A percentile compares a stretch with the other conserved stretches of the same genome.
phyloP scores from a whole-genome alignment of 2,329 filamentous ascomycete genomes.

The Mollisiaceae sp. region DNA sequence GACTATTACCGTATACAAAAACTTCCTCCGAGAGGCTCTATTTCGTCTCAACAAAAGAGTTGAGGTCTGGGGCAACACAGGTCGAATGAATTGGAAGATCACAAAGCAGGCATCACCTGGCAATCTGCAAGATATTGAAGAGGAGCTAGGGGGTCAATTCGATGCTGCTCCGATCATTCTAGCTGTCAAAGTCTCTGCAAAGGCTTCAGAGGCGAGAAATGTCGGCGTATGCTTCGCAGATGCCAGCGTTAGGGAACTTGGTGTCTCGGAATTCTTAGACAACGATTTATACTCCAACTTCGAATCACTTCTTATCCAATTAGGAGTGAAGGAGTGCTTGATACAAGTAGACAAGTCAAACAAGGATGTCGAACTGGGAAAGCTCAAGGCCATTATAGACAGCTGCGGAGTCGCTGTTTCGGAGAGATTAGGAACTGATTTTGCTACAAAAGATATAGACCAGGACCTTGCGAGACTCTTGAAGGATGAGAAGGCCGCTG shows the following conservation, averaged over 20 bases:
- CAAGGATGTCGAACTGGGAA: constrained; percentile 87
- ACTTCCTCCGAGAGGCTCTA: constrained; percentile 91
- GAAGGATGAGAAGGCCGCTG: constrained; percentile 81
- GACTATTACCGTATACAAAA: constrained; percentile 92
- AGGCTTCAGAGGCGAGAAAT: constrained; percentile 79
- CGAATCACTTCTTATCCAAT: constrained; percentile 92
- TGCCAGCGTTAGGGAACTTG: constrained; percentile 92
- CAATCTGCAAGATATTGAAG: constrained; percentile 95
- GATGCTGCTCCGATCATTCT: constrained; percentile 94
- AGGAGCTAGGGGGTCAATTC: constrained; percentile 88
- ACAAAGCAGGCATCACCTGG: constrained; percentile 92
- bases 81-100: constrained; percentile 90
- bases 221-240: constrained; percentile 98
- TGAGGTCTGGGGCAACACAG: constrained; percentile 83
- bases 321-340: constrained; percentile 92
- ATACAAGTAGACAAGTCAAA: constrained; percentile 78
- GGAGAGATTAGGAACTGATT: constrained; percentile 77
- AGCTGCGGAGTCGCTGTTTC: constrained; percentile 91
- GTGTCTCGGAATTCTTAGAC: constrained; percentile 97
- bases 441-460: constrained; percentile 89
- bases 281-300: constrained; percentile 99
- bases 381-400: constrained; percentile 86
- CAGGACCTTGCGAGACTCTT: constrained; percentile 88
- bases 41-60: constrained; percentile 90
- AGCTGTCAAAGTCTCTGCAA: constrained; percentile 91